phyloP scores from a whole-genome alignment of 495 filamentous ascomycete genomes.

The Evernia prunastri region DNA sequence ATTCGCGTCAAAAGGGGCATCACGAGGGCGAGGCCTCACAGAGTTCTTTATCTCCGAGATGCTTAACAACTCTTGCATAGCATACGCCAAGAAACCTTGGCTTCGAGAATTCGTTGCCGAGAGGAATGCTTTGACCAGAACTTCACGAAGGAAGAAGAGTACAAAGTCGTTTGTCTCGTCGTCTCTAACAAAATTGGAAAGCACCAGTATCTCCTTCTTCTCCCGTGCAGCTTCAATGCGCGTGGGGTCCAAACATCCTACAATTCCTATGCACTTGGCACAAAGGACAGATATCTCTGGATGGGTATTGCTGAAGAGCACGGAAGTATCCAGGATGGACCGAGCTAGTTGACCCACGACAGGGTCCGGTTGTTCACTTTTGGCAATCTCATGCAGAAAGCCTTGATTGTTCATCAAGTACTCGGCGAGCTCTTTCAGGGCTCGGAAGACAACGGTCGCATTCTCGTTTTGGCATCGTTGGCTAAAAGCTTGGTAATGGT shows the following conservation, averaged over 20 bases:
- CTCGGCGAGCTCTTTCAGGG: conserved; percentile 64
- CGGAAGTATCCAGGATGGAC: conserved; percentile 73
- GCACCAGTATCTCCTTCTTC: conserved; percentile 70
- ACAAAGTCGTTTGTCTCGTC: conserved; percentile 82
- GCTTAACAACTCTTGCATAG: conserved; percentile 85
- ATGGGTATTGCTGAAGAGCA: conserved; percentile 66
- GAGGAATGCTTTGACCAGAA: conserved; percentile 84
- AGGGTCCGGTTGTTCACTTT: conserved; percentile 77
- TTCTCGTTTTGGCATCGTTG: conserved; percentile 75
- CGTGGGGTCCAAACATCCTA: conserved; percentile 89
- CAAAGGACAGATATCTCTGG: conserved; percentile 62
- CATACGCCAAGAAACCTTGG: conserved; percentile 85
- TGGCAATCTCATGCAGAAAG: conserved; percentile 73
- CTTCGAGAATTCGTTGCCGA: conserved; percentile 78
- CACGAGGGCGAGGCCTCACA: conserved; percentile 48
- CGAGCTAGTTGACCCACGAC: conserved; percentile 65
- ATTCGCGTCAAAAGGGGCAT: conserved; percentile 46
- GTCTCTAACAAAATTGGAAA: conserved; percentile 74
- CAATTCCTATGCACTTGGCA: conserved; percentile 71
- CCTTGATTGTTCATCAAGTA: conserved; percentile 69
- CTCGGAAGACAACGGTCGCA: conserved; percentile 69
- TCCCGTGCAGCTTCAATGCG: conserved; percentile 72
- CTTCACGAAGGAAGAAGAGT: conserved; percentile 73
- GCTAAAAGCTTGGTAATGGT: conserved; percentile 61
- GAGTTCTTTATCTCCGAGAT: conserved; percentile 59